Base-by-base conservation (phyloP, 495 filamentous ascomycete species). In the Penicillium silybi region DNA sequence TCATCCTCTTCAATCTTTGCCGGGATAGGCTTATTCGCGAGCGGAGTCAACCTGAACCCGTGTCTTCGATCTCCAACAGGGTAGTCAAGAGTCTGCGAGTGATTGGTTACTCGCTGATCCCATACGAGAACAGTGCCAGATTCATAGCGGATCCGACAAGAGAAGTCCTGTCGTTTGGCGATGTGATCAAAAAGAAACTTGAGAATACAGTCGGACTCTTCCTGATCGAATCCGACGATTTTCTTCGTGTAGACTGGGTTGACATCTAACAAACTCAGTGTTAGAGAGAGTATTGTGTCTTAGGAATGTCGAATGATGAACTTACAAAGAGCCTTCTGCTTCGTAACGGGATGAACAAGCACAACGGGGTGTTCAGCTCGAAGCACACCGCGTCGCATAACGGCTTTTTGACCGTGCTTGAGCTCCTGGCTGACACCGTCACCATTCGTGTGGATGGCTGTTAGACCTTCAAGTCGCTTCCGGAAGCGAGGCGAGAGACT, bases 261-360 rank as follows among this genome's bases (percentile, higher is more conserved):
- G 9, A 4, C 26, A 29, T 29, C 26, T 9, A 29, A 29, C 4
- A 29, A 9, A 23, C 6, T 29, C 26, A 9, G 6, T 29, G 7
- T 29, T 29, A 29, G 26, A 29, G 26, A 7, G 4, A 1, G 9
- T 29, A 9, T 26, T 11, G 5, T 13, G 11, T 27, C 4, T 13
- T 16, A 20, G 10, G 35, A 1, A 15, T 8, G 23, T 22, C 20
- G 45, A 26, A 37, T 8, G 18, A 26, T 22, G 20, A 15, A 77
- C 82, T 80, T 71, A 89, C 85, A 93, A 20, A 95, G 65, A 0
- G 88, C 86, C 67, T 92, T 93, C 73, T 92, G 86, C 7, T 89
- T 87, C 0, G 89, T 92, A 3, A 70, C 81, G 0, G 89, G 89
- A 62, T 93, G 89, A 2, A 87, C 91, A n/a, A 88, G 76, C 27